phyloP scores from a whole-genome alignment of 441 rosid species.

The Pelargonium cotyledonis region DNA sequence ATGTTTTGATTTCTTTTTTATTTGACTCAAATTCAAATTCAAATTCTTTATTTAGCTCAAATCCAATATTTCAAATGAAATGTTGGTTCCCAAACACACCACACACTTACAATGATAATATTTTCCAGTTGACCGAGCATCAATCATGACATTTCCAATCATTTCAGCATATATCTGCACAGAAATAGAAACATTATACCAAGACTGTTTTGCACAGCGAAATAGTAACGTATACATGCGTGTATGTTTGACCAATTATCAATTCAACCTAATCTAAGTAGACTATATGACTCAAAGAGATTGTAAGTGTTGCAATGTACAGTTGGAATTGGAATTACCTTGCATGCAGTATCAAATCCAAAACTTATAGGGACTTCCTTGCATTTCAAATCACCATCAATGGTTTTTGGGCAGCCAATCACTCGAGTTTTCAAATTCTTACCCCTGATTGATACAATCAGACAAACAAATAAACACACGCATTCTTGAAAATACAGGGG shows the following conservation, averaged over 20 bases:
- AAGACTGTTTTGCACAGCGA: conserved; percentile 6
- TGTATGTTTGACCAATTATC: too few relatives aligned
- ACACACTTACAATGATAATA: conserved; percentile 87
- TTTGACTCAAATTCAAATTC: too few relatives aligned
- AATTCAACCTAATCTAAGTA: too few relatives aligned
- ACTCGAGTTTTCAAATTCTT: conserved; percentile 85
- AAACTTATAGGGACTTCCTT: conserved; percentile 55
- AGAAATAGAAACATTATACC: not conserved
- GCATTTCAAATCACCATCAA: too few relatives aligned
- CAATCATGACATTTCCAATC: conserved; percentile 99
- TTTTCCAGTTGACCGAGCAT: conserved; percentile 99
- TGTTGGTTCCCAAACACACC: too few relatives aligned
- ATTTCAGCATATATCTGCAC: conserved; percentile 88
- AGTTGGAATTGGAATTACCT: conserved; percentile 56
- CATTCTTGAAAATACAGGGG: not conserved
- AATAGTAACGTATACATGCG: not conserved
- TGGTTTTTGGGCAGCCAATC: conserved; percentile 76
- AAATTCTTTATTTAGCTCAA: too few relatives aligned
- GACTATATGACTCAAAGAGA: too few relatives aligned
- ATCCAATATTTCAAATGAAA: too few relatives aligned
- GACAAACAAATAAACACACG: conserved; percentile 2
- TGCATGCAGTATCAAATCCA: conserved; percentile 99
- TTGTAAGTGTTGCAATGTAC: too few relatives aligned
- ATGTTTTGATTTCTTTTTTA: too few relatives aligned
- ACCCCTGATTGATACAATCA: conserved; percentile 35